A percentile compares a stretch with the other conserved stretches of the same genome.
Conservation (phyloP, 441 rosid genomes). For the Adansonia gregorii region DNA sequence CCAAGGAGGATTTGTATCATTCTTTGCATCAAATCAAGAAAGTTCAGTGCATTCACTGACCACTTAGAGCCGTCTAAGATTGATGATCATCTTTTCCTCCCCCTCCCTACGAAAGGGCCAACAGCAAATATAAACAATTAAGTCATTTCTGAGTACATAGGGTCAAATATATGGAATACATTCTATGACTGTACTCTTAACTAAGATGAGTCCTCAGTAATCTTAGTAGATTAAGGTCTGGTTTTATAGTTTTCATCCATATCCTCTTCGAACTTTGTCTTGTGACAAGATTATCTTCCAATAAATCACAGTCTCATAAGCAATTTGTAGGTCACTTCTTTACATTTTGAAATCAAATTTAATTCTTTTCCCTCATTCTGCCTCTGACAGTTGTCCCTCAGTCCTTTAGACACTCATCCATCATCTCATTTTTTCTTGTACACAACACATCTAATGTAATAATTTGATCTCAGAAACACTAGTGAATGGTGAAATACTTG, state of each 20-base stretch:
- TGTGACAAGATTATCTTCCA: neutral
- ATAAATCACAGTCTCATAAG: neutral
- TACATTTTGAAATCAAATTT: neutral
- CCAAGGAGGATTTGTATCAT: conserved; percentile 2
- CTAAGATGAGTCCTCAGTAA: neutral
- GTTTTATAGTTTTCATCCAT: neutral
- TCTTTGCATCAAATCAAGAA: neutral
- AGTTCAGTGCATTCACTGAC: neutral
- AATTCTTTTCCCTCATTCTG: neutral
- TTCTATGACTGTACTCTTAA: neutral
- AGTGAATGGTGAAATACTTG: neutral
- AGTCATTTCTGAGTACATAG: too few relatives aligned
- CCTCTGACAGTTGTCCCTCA: neutral
- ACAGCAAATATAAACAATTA: neutral
- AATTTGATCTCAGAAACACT: neutral
- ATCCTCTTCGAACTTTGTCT: neutral
- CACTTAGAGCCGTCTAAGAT: neutral
- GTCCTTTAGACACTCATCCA: neutral
- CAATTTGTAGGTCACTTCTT: neutral
- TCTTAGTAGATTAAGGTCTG: neutral
- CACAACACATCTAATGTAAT: neutral
- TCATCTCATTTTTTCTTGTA: neutral
- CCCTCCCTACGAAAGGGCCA: neutral
- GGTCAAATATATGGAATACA: neutral
- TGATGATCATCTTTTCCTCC: neutral